phyloP scores from a whole-genome alignment of 495 filamentous ascomycete species.

The Trichoderma virens region DNA sequence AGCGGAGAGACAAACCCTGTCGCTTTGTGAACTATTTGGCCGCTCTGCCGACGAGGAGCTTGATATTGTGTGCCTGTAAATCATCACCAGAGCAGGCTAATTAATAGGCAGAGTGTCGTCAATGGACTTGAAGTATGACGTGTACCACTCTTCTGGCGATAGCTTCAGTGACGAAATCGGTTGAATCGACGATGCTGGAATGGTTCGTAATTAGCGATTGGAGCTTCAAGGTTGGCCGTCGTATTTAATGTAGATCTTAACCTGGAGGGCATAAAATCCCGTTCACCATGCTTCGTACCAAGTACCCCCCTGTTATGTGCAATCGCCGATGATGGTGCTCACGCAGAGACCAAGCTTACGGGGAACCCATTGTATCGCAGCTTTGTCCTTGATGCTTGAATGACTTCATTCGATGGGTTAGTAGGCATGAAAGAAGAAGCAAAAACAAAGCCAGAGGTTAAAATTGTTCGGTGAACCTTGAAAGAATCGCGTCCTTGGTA shows the following conservation, averaged over 20 bases:
- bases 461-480: too few species aligned
- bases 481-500: too few species aligned
- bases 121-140: neutral
- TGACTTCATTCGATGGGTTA: neutral
- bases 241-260: neutral
- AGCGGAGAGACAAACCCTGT: neutral
- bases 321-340: slow-evolving; percentile 1
- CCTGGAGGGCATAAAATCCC: neutral
- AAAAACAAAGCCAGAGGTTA: too few species aligned
- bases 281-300: too few species aligned
- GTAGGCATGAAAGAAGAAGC: neutral
- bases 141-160: neutral
- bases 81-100: neutral
- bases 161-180: neutral
- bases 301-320: too few species aligned
- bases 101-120: neutral
- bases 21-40: neutral
- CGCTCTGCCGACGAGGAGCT: neutral
- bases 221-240: neutral
- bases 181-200: neutral
- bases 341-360: neutral
- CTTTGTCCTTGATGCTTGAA: too few species aligned
- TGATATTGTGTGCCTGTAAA: neutral
- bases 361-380: neutral
- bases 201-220: neutral